Conservation (phyloP, 306 rosid genomes). For the Acacia acuminata region DNA sequence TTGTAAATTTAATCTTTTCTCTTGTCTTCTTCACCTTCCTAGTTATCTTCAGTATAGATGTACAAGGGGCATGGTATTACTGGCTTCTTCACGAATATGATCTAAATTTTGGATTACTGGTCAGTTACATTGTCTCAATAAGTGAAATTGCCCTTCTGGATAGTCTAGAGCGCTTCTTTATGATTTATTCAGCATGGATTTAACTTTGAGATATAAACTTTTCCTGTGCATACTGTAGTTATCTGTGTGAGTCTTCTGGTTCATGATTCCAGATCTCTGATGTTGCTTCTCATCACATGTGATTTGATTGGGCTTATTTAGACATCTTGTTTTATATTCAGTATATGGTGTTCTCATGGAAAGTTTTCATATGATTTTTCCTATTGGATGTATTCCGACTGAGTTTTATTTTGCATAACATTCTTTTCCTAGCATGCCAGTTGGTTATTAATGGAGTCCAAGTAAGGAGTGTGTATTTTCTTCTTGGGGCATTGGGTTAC, state of each 20-base stretch:
- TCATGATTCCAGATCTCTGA: not conserved
- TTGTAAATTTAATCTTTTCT: not conserved
- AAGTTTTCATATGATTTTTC: not conserved
- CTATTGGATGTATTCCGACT: not conserved
- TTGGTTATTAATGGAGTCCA: no score
- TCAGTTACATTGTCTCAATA: not conserved
- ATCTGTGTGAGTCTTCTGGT: not conserved
- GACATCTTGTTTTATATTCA: not conserved
- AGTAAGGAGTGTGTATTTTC: not conserved
- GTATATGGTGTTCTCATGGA: not conserved
- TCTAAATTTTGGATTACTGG: not conserved
- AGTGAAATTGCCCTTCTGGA: not conserved
- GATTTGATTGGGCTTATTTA: not conserved
- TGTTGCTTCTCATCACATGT: not conserved
- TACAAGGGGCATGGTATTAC: not conserved
- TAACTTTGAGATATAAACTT: not conserved
- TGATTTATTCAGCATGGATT: not conserved
- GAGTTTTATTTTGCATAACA: not conserved
- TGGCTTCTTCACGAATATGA: constrained; percentile 1
- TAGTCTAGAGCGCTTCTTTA: not conserved
- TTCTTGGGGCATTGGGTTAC: not conserved
- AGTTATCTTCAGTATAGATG: not conserved
- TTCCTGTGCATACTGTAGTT: not conserved
- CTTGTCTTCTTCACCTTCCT: not conserved
- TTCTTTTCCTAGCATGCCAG: not conserved